Evolutionary conservation across 1,139 yeast species (phyloP), one percentile per base, ranked within the genome.

Genomic region (Wickerhamomyces sp.): DNA sequence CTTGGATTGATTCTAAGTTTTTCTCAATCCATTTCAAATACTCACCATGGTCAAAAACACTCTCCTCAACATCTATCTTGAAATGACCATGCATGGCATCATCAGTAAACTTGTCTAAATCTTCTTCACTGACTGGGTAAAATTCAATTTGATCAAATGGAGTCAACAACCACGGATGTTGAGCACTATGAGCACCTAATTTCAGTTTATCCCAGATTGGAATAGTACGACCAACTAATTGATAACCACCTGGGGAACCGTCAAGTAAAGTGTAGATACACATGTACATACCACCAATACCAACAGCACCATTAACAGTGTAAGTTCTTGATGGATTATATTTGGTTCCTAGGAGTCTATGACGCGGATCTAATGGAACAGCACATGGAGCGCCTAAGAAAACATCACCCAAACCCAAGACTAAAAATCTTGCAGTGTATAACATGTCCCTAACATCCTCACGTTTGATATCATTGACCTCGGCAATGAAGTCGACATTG

Each of bases 351-450:
- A 91, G 71, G 50, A 89, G 76, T 62, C 98, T 79, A 58, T 91
- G 97, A 60, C 98, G 83, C 48, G 99, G 98, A 65, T 93, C 98
- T 58, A 93, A 77, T 36, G 99, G 98, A 53, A 91, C 95, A 2
- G 98, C 98, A 75, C 98, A 91, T 39, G 98, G 98, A 2, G 98
- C 96, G 39, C 98, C 98, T 57, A 93, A 75, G 71, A 90, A 93
- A 36, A 93, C 99, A 68, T 93, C 99, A 61, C 99, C 99, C 51
- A 91, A 79, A 45, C 98, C 99, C 53, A 93, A 72, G 9, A 93
- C 98, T 69, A 93, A 74, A 72, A 85, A 93, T 61, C 91, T 76
- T 5, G 98, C 97, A 43, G 86, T 73, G 70, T 89, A 93, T 58
- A 91, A 67, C 84, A 90, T 80, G 56, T 88, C 88, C 52, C 83